These are phyloP conservation scores for Leucosporidium creatinivorum DNA, from an alignment of 768 basidiomycete species.

Conservation along the genomic window DNA sequence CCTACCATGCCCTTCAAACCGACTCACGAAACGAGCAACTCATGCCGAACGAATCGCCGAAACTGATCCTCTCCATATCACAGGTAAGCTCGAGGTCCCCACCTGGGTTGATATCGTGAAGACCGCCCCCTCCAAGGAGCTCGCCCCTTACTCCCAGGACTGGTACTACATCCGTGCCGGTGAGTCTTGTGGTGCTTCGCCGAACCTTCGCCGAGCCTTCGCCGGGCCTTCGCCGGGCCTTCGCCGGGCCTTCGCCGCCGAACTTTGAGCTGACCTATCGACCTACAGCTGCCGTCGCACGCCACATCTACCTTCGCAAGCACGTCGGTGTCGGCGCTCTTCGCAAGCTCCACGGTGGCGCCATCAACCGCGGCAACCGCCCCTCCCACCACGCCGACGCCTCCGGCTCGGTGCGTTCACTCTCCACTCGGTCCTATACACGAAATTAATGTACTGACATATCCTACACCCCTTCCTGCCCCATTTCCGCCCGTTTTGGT, in stretches of 20 bases:
- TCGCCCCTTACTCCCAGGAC: slow-evolving; percentile 96
- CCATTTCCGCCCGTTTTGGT: background rate
- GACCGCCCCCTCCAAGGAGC: slow-evolving; percentile 95
- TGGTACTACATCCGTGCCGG: slow-evolving; percentile 99
- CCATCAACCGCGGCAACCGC: slow-evolving; percentile 91
- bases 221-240: too few species aligned
- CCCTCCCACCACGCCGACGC: slow-evolving; percentile 87
- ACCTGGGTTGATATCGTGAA: slow-evolving; percentile 98
- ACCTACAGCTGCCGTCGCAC: slow-evolving; percentile 48
- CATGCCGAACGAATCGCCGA: slow-evolving; percentile 36
- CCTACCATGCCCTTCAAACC: background rate
- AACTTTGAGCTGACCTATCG: background rate
- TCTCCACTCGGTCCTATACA: background rate
- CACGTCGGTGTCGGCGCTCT: slow-evolving; percentile 51
- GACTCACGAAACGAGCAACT: background rate
- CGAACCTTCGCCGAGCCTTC: too few species aligned
- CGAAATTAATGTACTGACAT: background rate
- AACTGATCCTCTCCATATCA: background rate
- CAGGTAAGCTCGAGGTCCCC: slow-evolving; percentile 96
- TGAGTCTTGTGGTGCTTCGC: too few species aligned
- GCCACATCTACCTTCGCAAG: slow-evolving; percentile 94
- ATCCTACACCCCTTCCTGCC: background rate
- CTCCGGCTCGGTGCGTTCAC: slow-evolving; percentile 44
- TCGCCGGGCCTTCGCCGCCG: too few species aligned
- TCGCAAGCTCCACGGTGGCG: slow-evolving; percentile 91